Evolutionary conservation across 139 green algal genomes (phyloP).

Genomic region (Closterium sp.): DNA sequence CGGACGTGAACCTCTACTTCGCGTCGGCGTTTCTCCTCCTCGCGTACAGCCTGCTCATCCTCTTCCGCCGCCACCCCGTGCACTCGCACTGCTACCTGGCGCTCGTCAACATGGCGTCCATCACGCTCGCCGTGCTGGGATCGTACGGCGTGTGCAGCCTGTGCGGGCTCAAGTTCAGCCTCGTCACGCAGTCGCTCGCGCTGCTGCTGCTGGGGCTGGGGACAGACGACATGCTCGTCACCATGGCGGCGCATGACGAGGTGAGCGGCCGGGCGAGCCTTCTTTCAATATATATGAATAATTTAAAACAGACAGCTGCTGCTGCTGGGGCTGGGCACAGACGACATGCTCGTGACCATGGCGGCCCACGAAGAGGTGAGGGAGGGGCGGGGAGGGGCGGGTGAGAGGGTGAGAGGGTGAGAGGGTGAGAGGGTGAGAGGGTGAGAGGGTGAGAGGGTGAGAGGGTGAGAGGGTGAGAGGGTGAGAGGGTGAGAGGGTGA

Average conservation of each 20-base stretch:
- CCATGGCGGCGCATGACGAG: conserved; percentile 29
- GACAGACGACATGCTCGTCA: conserved; percentile 40
- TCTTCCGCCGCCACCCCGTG: conserved; percentile 14
- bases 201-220: conserved; percentile 33
- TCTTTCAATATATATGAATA: no score
- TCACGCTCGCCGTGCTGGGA: conserved; percentile 20
- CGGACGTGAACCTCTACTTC: conserved; percentile 4
- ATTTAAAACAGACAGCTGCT: no score
- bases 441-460: no score
- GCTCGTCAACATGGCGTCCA: conserved; percentile 25
- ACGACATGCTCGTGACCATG: conserved; percentile 41
- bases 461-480: no score
- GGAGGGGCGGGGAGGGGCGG: no score
- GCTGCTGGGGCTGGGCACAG: conserved; percentile 30
- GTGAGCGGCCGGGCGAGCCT: background rate
- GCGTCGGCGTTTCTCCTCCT: background rate
- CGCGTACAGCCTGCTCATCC: conserved; percentile 16
- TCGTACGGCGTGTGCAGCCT: conserved; percentile 10
- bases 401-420: no score
- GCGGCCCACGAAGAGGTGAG: conserved; percentile 26
- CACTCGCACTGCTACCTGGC: background rate
- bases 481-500: no score
- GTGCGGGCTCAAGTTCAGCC: conserved; percentile 12
- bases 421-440: no score
- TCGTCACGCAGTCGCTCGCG: conserved; percentile 26